Evolutionary conservation across 1,284 basidiomycete species (phyloP), one percentile per base, ranked within the genome.

Genomic region (Ustilago trichophora): DNA sequence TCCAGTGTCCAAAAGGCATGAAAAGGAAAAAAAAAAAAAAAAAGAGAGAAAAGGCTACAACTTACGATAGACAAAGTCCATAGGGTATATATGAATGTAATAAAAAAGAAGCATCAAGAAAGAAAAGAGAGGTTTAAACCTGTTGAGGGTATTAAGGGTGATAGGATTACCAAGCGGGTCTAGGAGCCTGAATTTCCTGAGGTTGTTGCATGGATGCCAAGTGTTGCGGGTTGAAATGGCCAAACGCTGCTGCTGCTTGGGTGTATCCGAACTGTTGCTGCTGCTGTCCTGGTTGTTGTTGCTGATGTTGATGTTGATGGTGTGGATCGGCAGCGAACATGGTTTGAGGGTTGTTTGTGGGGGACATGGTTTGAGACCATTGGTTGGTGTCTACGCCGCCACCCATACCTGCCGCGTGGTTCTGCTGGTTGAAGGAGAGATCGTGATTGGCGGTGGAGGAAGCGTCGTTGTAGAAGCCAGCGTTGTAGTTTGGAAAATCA

Each of bases 151-250:
- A n/a, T n/a, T n/a, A n/a, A n/a, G n/a, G n/a, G n/a, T n/a, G n/a
- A n/a, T n/a, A n/a, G n/a, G n/a, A n/a, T 34, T 26, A 68, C 65
- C 65, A 68, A 0, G 58, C 58, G 4, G 57, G 64, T 34, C 64
- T 24, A 12, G 64, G 57, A 13, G 55, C 55, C 34, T 55, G 55
- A 40, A 67, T 67, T 44, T 67, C 64, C 32, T 60, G 63, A 15
- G 51, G 48, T 32, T 60, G 52, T 38, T 60, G 52, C 38, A 48
- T 42, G 3, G 19, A 19, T 1, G 52, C 49, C 33, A 68, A 15
- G 21, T 68, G 65, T n/a, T 68, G 65, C 6, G 65, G 65, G 29
- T 56, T 60, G 26, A 62, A 68, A 32, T 68, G 65, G 1, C 54
- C 58, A 31, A 63, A 68, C 12, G 60, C 52, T 11, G 47, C 43